Base-by-base conservation (phyloP, 306 rosid genomes). In the Chamaecrista fasciculata region DNA sequence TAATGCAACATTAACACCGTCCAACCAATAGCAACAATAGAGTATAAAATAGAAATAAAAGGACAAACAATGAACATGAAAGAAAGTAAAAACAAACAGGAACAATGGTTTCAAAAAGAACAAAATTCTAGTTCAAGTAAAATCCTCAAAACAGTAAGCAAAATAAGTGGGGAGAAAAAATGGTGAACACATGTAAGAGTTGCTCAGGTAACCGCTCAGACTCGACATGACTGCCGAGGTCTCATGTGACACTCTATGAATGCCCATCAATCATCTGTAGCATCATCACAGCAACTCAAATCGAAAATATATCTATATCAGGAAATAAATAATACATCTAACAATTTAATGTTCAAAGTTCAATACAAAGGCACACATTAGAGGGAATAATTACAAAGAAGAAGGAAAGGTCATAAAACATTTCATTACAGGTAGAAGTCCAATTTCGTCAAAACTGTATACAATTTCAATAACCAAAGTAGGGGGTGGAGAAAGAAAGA, bases 161-260 rank as follows among this genome's bases (percentile, higher is more conserved):
- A 26, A 29, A 6, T 1, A 3, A 44, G 4, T 12, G 50, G 37
- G 19, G 43, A 6, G 4, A 24, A 37, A 2, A 52, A 16, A 26
- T 58, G 11, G 44, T 58, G 11, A 62, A 56, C 40, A 1, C 4
- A 49, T 24, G 25, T 6, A 15, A 28, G 26, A 53, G 76, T 70
- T 74, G 86, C 78, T 78, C 86, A 82, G 83, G 23, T 82, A 82
- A 78, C 86, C 80, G 76, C 83, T 78, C 86, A 78, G 85, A 8
- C 51, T 74, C 74, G 72, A 69, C 86, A 78, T 44, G 53, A 46
- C 49, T 70, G 80, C 64, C 80, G 68, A 82, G 66, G 57, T 51
- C 72, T 78, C 86, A 81, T 14, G 58, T 23, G 37, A 63, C 83
- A 76, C 33, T 71, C 26, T 16, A 37, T 6, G 63, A 76, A 72